Percentiles rank a stretch among this genome's conserved stretches.
These are phyloP conservation scores for Lachancea meyersii DNA, from an alignment of 805 yeast species.

Conservation along the genomic window DNA sequence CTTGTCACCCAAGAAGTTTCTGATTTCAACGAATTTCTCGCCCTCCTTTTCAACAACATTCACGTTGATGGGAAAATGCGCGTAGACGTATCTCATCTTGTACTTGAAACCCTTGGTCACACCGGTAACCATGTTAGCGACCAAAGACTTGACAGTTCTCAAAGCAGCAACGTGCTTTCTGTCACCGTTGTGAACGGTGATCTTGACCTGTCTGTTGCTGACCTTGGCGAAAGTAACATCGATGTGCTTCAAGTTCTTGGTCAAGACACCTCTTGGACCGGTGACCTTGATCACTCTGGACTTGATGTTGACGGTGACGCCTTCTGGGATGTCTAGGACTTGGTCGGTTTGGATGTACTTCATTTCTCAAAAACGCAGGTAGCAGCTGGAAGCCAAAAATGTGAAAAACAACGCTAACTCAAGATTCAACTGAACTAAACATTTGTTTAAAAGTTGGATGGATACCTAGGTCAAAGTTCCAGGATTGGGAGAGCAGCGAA, in stretches of 20 bases:
- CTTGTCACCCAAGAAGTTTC: constrained; percentile 99
- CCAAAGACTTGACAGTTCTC: constrained; percentile 95
- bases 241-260: constrained; percentile 88
- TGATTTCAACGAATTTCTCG: constrained; percentile 76
- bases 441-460: not conserved
- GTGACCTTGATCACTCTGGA: constrained; percentile 84
- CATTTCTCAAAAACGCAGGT: constrained; percentile 37
- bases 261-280: constrained; percentile 96
- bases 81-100: constrained; percentile 99
- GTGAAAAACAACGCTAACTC: not conserved
- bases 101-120: constrained; percentile 98
- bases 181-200: constrained; percentile 97
- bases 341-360: constrained; percentile 87
- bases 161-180: constrained; percentile 99
- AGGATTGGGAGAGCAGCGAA: not conserved
- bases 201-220: constrained; percentile 65
- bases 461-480: too few species aligned
- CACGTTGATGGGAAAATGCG: constrained; percentile 99
- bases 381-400: not conserved
- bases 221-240: constrained; percentile 88
- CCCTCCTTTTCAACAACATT: constrained; percentile 81
- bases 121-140: constrained; percentile 93
- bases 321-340: constrained; percentile 81
- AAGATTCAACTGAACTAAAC: not conserved
- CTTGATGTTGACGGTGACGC: constrained; percentile 84